Percentiles rank a stretch among this genome's conserved stretches.
Evolutionary conservation across 306 rosid genomes (phyloP).

Genomic region (Myrica gale): DNA sequence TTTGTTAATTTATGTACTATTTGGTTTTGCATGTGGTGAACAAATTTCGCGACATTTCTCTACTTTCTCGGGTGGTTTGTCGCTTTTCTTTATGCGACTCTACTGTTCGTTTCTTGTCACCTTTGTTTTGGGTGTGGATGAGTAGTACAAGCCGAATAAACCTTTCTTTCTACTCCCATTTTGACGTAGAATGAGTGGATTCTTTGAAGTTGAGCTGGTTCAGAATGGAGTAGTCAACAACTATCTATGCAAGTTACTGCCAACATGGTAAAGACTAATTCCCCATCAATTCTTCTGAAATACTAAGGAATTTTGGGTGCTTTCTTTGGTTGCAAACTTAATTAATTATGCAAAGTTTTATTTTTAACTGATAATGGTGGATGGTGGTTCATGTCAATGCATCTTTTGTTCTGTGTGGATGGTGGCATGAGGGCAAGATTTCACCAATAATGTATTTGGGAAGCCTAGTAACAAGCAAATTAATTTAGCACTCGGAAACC

Average conservation of each 20-base stretch:
- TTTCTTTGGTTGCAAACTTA: constrained; percentile 9
- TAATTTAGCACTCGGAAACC: constrained; percentile 8
- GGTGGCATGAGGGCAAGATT: too few species aligned
- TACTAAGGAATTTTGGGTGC: constrained; percentile 1
- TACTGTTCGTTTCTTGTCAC: too few species aligned
- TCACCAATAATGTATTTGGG: too few species aligned
- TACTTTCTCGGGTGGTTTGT: constrained; percentile 11
- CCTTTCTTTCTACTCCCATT: too few species aligned
- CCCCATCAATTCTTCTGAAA: constrained; percentile 1
- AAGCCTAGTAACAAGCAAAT: too few species aligned
- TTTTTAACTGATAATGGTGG: background rate
- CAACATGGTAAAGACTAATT: constrained; percentile 70
- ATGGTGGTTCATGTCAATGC: background rate
- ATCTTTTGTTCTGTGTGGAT: background rate
- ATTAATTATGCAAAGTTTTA: background rate
- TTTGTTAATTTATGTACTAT: constrained; percentile 3
- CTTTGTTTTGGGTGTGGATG: too few species aligned
- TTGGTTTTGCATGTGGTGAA: background rate
- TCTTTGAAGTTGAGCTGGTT: constrained; percentile 67
- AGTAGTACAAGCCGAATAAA: too few species aligned
- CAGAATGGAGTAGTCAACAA: constrained; percentile 92
- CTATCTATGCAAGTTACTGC: constrained; percentile 88
- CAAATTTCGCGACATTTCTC: background rate
- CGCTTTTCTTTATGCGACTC: too few species aligned
- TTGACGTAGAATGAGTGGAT: constrained; percentile 74